Base-by-base conservation (phyloP, 306 rosid genomes). In the Prunus mongolica region DNA sequence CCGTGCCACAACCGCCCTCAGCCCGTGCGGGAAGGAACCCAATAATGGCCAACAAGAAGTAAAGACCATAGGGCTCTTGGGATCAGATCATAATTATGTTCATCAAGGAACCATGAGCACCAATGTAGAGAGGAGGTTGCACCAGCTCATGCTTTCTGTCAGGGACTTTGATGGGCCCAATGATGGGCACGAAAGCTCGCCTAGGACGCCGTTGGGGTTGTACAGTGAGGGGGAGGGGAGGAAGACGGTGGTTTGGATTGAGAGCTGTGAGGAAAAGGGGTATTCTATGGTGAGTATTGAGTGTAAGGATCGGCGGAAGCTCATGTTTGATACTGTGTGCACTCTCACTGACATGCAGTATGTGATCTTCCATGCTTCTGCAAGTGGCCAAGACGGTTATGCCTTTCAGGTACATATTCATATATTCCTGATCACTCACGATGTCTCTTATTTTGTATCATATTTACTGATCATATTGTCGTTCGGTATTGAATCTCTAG, bases 291-390 rank as follows among this genome's bases (percentile, higher is more conserved):
- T 89, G 47, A 87, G 64, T 52, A 82, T 92, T 16, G 87, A 88
- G 54, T 82, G 90, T 19, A 85, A 85, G 79, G 97, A 92, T 61
- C 77, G 95, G 69, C 84, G 86, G 6, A 87, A 87, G 69, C 93
- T 92, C 57, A 88, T 92, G 97, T 89, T 92, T 51, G 97, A 92
- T 71, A 81, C 90, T 2, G 90, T 90, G 4, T 92, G 96, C 80
- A 92, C 93, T 27, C 87, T 92, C n/a, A 90, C 89, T 2, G 93
- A 88, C 70, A 72, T 92, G 88, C 85, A 89, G 24, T 92, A 92
- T 71, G 87, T 82, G 4, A 87, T 90, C 56, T 92, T 88, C 68
- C 97, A 88, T 73, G 93, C 93, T 79, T 84, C 88, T 75, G 71
- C 85, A 3, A 84, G 34, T 46, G 70, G 89, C 25, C 84, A 78